These are phyloP conservation scores for Porodaedalea pini DNA, from an alignment of 1,284 basidiomycete species.

Conservation along the genomic window DNA sequence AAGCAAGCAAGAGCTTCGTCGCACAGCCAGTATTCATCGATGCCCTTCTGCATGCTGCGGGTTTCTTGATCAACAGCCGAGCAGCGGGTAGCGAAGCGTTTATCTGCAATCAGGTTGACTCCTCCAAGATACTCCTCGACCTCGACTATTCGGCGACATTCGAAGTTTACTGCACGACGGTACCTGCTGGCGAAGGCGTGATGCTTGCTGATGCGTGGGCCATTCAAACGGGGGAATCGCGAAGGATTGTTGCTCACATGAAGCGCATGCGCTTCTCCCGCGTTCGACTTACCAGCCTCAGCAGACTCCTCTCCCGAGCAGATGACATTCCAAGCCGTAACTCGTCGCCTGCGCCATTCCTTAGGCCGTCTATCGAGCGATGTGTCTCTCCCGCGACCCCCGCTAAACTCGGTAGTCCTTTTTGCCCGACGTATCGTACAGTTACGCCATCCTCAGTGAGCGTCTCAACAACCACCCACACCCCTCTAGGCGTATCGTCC, in stretches of 20 bases:
- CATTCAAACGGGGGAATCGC: slow-evolving; percentile 33
- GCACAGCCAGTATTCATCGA: slow-evolving; percentile 61
- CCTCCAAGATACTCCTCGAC: slow-evolving; percentile 43
- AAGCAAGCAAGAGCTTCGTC: slow-evolving; percentile 36
- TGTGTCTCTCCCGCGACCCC: slow-evolving; percentile 13
- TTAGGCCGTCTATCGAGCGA: neutral
- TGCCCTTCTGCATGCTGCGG: slow-evolving; percentile 62
- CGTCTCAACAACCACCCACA: slow-evolving; percentile 16
- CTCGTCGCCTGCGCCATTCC: neutral
- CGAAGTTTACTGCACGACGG: slow-evolving; percentile 49
- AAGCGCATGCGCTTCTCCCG: slow-evolving; percentile 56
- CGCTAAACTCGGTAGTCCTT: slow-evolving; percentile 9
- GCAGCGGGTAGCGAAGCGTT: slow-evolving; percentile 49
- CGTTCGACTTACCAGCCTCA: slow-evolving; percentile 46
- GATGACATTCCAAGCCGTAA: neutral
- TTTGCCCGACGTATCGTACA: slow-evolving; percentile 7
- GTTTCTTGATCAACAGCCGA: slow-evolving; percentile 62
- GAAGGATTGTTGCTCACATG: slow-evolving; percentile 48
- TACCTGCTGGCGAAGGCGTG: slow-evolving; percentile 39
- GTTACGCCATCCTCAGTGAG: slow-evolving; percentile 8
- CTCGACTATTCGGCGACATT: slow-evolving; percentile 41
- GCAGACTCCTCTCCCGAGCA: slow-evolving; percentile 40
- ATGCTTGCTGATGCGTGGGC: slow-evolving; percentile 51
- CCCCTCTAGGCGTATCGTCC: slow-evolving; percentile 14
- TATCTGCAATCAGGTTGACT: slow-evolving; percentile 56